Conservation (phyloP, 2,329 filamentous ascomycete species). For the Talaromyces pinophilus region DNA sequence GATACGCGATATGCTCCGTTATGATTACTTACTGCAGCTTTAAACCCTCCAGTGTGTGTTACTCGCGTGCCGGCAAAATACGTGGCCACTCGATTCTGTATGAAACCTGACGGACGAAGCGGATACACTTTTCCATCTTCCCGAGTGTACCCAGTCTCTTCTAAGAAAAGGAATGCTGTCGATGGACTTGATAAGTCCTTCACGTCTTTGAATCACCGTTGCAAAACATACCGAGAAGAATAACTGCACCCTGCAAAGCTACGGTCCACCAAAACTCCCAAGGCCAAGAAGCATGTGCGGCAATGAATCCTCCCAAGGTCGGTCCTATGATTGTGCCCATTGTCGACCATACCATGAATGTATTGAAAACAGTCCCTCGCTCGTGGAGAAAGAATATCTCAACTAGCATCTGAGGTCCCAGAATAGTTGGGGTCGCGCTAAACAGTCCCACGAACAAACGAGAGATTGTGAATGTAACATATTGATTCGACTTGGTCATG, state of each 20-base stretch:
- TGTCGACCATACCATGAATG: conserved; percentile 17
- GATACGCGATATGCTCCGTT: background rate
- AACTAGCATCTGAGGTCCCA: conserved; percentile 22
- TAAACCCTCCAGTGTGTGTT: conserved; percentile 12
- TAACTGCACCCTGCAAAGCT: conserved; percentile 14
- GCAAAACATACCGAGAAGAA: conserved; percentile 10
- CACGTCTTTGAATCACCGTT: background rate
- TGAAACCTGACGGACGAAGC: conserved; percentile 6
- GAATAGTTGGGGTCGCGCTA: conserved; percentile 12
- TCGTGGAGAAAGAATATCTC: conserved; percentile 23
- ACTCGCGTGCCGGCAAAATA: conserved; percentile 20
- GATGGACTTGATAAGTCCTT: too few relatives aligned
- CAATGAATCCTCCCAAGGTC: conserved; percentile 20
- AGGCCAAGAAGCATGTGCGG: conserved; percentile 19
- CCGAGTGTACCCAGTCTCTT: conserved; percentile 21
- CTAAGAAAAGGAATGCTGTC: conserved; percentile 16
- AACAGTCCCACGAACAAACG: conserved; percentile 22
- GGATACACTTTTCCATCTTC: conserved; percentile 15
- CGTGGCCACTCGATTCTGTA: conserved; percentile 20
- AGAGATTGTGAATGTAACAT: conserved; percentile 21
- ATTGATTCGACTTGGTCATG: conserved; percentile 19
- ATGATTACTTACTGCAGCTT: conserved; percentile 18
- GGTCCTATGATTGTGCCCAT: conserved; percentile 14
- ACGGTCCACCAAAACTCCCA: conserved; percentile 22
- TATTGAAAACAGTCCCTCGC: conserved; percentile 20